A percentile compares a stretch with the other conserved stretches of the same genome.
phyloP scores from a whole-genome alignment of 73 alveolate species.

The Chromera velia region DNA sequence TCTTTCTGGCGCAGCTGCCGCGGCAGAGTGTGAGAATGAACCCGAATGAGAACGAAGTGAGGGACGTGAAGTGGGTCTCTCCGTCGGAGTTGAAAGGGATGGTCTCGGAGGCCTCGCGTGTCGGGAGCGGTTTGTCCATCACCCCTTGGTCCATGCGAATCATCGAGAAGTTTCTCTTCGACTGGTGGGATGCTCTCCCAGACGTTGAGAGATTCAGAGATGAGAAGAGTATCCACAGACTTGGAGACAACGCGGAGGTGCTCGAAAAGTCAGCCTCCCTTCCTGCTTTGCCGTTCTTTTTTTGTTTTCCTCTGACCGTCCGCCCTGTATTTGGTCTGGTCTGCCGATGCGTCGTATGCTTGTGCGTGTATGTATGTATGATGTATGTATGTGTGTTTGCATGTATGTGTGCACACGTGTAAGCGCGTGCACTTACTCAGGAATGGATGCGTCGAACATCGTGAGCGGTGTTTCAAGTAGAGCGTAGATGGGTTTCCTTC shows the following conservation, averaged over 20 bases:
- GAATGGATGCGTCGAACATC: too few relatives aligned
- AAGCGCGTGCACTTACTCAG: too few relatives aligned
- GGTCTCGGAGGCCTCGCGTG: conserved; percentile 45
- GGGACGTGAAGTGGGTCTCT: conserved; percentile 55
- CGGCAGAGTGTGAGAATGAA: conserved; percentile 15
- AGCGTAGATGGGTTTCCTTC: too few relatives aligned
- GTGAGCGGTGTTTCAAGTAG: too few relatives aligned
- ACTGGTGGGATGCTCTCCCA: conserved; percentile 45
- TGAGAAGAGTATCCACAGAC: not conserved
- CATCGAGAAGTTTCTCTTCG: conserved; percentile 39
- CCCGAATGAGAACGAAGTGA: conserved; percentile 59
- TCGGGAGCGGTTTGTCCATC: not conserved
- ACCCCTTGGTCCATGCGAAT: conserved; percentile 74
- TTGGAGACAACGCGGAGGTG: not conserved
- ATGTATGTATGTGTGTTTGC: too few relatives aligned
- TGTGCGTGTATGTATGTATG: too few relatives aligned
- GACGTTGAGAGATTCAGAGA: not conserved
- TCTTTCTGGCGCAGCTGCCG: conserved; percentile 61
- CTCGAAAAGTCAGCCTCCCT: too few relatives aligned
- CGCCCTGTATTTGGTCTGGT: too few relatives aligned
- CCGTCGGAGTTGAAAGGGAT: conserved; percentile 40
- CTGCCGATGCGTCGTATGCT: too few relatives aligned
- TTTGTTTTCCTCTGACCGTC: too few relatives aligned
- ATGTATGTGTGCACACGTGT: too few relatives aligned
- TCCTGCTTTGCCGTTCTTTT: too few relatives aligned